phyloP scores from a whole-genome alignment of 805 yeast species.

The Metschnikowia vanudenii region DNA sequence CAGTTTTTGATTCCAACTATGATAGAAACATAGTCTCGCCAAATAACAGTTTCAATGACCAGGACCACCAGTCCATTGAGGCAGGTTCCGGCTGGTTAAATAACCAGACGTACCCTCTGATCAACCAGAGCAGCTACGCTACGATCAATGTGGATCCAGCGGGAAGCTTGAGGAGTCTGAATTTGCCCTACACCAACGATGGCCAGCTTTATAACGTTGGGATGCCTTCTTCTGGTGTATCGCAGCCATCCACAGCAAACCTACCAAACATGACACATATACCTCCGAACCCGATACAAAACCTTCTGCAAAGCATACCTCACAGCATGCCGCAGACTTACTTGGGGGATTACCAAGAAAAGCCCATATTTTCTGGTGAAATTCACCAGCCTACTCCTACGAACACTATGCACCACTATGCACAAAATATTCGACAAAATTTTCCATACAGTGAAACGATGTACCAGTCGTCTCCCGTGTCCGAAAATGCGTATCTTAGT shows the following conservation, averaged over 20 bases:
- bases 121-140: neutral
- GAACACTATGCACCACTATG: slow-evolving; percentile 7
- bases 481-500: slow-evolving; percentile 5
- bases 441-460: slow-evolving; percentile 7
- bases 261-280: neutral
- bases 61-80: neutral
- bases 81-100: slow-evolving; percentile 1
- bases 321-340: neutral
- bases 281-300: neutral
- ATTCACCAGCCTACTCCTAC: slow-evolving; percentile 6
- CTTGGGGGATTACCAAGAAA: neutral
- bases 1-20: no score
- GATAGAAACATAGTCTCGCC: slow-evolving; percentile 1
- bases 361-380: slow-evolving; percentile 1
- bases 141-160: neutral
- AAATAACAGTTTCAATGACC: slow-evolving; percentile 2
- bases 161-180: neutral
- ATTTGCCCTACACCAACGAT: neutral
- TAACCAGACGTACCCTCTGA: slow-evolving; percentile 5
- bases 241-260: neutral
- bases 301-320: neutral
- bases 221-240: neutral
- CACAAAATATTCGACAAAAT: slow-evolving; percentile 11
- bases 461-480: neutral
- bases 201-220: neutral